Conservation (phyloP, 305 asterid genomes). For the Fraxinus baroniana region DNA sequence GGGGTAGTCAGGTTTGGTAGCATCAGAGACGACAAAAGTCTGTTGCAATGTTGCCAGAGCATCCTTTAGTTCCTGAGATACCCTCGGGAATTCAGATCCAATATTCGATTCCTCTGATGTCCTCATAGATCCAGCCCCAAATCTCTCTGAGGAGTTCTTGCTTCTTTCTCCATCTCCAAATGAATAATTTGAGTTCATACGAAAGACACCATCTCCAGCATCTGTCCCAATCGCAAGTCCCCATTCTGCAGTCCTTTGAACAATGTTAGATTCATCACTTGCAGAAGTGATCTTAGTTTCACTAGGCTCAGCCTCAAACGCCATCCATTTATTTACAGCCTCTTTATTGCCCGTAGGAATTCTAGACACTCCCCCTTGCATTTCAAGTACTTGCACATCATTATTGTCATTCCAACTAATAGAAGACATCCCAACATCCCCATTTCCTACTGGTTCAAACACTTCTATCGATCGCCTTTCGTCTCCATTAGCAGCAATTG, state of each 20-base stretch:
- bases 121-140: constrained; percentile 50
- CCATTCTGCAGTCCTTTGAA: constrained; percentile 85
- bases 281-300: constrained; percentile 15
- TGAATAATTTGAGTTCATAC: constrained; percentile 29
- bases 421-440: constrained; percentile 24
- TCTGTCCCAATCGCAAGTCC: constrained; percentile 69
- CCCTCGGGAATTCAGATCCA: constrained; percentile 60
- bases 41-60: constrained; percentile 85
- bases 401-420: constrained; percentile 27
- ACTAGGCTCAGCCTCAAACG: constrained; percentile 39
- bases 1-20: constrained; percentile 89
- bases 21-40: constrained; percentile 96
- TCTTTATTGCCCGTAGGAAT: constrained; percentile 9
- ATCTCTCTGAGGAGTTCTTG: constrained; percentile 50
- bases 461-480: constrained; percentile 47
- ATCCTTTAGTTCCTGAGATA: constrained; percentile 91
- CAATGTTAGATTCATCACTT: constrained; percentile 38
- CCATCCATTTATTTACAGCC: constrained; percentile 63
- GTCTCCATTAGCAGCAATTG: constrained; percentile 23
- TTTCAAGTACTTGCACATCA: constrained; percentile 33
- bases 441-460: constrained; percentile 46
- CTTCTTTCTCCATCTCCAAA: constrained; percentile 54
- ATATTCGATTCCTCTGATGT: constrained; percentile 51
- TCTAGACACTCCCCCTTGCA: constrained; percentile 34
- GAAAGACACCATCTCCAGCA: constrained; percentile 59